Evolutionary conservation across 306 rosid species (phyloP).

Genomic region (Glycine latifolia): DNA sequence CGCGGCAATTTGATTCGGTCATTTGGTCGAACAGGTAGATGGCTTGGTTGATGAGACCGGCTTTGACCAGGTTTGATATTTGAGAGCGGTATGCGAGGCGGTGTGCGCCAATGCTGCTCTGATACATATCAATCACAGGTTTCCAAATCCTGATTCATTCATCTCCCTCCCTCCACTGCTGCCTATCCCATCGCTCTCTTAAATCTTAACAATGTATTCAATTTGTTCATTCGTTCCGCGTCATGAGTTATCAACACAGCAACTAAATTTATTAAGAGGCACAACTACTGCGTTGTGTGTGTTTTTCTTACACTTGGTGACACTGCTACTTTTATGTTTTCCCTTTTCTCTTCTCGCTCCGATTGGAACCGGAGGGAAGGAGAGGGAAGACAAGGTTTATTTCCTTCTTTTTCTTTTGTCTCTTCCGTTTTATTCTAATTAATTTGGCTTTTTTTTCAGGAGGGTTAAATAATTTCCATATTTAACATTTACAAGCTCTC

Average conservation of each 20-base stretch:
- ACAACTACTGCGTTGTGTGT: background rate
- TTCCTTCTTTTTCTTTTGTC: too few species aligned
- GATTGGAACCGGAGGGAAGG: too few species aligned
- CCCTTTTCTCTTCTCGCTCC: too few species aligned
- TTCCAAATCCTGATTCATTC: slow-evolving; percentile 58
- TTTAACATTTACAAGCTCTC: too few species aligned
- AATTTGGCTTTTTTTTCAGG: too few species aligned
- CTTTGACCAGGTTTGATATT: slow-evolving; percentile 65
- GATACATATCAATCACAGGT: too few species aligned
- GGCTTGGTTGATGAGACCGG: slow-evolving; percentile 80
- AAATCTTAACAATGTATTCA: background rate
- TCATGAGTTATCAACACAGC: background rate
- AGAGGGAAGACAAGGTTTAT: too few species aligned
- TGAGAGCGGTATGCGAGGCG: slow-evolving; percentile 63
- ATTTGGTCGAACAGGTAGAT: slow-evolving; percentile 82
- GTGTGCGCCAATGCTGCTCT: slow-evolving; percentile 59
- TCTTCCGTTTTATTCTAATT: too few species aligned
- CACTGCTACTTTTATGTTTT: too few species aligned
- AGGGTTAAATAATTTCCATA: too few species aligned
- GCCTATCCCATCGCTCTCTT: too few species aligned
- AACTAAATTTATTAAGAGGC: background rate
- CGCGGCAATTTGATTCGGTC: slow-evolving; percentile 79
- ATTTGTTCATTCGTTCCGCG: background rate
- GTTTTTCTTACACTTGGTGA: too few species aligned
- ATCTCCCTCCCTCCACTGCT: background rate